Evolutionary conservation across 441 rosid genomes (phyloP).

Genomic region (Omphalea diandra): DNA sequence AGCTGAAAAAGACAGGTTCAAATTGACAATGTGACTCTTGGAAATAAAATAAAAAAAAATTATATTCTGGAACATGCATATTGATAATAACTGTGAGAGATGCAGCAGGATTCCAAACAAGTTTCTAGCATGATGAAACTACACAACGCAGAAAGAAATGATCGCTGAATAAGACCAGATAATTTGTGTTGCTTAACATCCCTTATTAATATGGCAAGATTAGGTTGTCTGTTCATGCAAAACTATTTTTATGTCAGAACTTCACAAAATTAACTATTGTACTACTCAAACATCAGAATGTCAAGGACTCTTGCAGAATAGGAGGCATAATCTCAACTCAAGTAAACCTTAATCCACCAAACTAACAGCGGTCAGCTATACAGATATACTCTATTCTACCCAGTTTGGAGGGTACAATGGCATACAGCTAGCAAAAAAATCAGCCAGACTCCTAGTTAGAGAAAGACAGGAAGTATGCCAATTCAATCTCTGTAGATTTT

Average conservation of each 20-base stretch:
- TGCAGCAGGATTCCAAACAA: neutral
- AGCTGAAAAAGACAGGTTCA: conserved; percentile 2
- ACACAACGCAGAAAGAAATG: neutral
- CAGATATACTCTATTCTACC: neutral
- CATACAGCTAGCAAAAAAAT: neutral
- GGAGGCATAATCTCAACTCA: neutral
- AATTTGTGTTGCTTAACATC: neutral
- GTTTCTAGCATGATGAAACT: neutral
- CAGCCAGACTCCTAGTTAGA: neutral
- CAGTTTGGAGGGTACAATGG: neutral
- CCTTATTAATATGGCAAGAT: neutral
- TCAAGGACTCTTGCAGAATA: neutral
- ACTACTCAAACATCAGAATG: neutral
- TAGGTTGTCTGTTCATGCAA: neutral
- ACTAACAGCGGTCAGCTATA: neutral
- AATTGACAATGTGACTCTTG: neutral
- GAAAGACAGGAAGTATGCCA: neutral
- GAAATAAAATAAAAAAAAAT: neutral
- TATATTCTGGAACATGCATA: neutral
- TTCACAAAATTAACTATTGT: neutral
- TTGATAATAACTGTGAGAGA: neutral
- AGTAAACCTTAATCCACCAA: neutral
- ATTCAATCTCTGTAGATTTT: neutral
- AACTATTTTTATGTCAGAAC: neutral
- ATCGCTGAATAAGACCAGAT: neutral